Conservation (phyloP, 2,329 filamentous ascomycete genomes). For the Ramichloridium luteum region DNA sequence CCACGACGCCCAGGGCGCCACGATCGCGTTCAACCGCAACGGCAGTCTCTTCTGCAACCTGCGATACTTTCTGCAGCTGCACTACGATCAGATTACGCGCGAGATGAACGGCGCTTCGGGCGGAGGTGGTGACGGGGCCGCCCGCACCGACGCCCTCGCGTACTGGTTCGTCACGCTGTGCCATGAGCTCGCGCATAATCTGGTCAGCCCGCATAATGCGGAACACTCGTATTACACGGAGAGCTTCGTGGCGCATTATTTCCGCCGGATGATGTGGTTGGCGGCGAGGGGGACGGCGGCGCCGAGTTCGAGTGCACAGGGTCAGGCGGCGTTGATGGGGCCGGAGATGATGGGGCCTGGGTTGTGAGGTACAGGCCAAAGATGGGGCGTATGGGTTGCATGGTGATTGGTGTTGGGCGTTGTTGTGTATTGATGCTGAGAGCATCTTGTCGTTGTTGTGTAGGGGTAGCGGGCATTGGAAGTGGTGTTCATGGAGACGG, state of each 20-base stretch:
- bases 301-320: too few relatives aligned
- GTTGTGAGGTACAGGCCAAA: too few relatives aligned
- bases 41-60: conserved; percentile 92
- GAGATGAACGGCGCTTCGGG: too few relatives aligned
- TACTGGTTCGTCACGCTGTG: conserved; percentile 97
- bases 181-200: conserved; percentile 90
- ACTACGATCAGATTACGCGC: conserved; percentile 39
- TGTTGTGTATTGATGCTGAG: too few relatives aligned
- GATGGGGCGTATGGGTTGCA: too few relatives aligned
- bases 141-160: conserved; percentile 55
- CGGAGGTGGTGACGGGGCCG: too few relatives aligned
- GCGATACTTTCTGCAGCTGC: conserved; percentile 71
- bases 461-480: too few relatives aligned
- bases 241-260: conserved; percentile 67
- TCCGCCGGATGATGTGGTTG: conserved; percentile 50
- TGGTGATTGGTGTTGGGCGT: too few relatives aligned
- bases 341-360: too few relatives aligned
- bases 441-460: too few relatives aligned
- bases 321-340: too few relatives aligned
- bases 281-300: conserved; percentile 9
- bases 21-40: conserved; percentile 82
- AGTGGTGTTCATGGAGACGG: too few relatives aligned
- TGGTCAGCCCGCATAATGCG: conserved; percentile 65
- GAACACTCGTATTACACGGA: conserved; percentile 79
- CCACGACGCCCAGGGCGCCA: conserved; percentile 64